Evolutionary conservation across 1,284 basidiomycete genomes (phyloP).

Genomic region (Crocinoboletus sp.): DNA sequence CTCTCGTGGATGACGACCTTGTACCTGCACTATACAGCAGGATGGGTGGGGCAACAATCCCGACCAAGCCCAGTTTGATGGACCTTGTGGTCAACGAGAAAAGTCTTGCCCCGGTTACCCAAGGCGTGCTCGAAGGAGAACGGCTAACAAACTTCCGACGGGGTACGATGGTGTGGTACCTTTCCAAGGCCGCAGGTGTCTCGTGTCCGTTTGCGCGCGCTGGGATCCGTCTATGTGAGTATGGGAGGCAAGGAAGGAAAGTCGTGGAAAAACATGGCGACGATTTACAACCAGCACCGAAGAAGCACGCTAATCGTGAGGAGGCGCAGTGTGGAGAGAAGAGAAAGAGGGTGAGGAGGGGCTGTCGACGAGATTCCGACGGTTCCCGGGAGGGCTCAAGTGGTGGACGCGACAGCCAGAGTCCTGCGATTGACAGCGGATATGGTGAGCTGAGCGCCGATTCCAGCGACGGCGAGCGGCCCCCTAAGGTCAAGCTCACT

Average conservation of each 20-base stretch:
- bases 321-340: constrained; percentile 59
- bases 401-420: constrained; percentile 14
- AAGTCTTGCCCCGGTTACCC: constrained; percentile 1
- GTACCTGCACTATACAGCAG: constrained; percentile 65
- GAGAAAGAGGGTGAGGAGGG: constrained; percentile 57
- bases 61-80: constrained; percentile 30
- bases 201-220: constrained; percentile 68
- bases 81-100: constrained; percentile 16
- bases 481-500: constrained; percentile 63
- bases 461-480: constrained; percentile 42
- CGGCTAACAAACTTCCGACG: constrained; percentile 69
- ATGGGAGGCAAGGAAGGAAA: constrained; percentile 47
- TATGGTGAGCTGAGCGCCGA: constrained; percentile 32
- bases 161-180: constrained; percentile 75
- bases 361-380: constrained; percentile 36
- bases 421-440: constrained; percentile 29
- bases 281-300: constrained; percentile 23
- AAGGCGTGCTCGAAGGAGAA: constrained; percentile 27
- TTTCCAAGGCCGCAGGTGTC: constrained; percentile 65
- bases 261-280: constrained; percentile 13
- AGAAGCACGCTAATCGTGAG: constrained; percentile 37
- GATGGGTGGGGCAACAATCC: constrained; percentile 59
- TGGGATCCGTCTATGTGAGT: constrained; percentile 66
- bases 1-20: constrained; percentile 63
- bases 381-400: constrained; percentile 10